Evolutionary conservation across 352 stramenopile species (phyloP).

Genomic region (Phytophthora ramorum): DNA sequence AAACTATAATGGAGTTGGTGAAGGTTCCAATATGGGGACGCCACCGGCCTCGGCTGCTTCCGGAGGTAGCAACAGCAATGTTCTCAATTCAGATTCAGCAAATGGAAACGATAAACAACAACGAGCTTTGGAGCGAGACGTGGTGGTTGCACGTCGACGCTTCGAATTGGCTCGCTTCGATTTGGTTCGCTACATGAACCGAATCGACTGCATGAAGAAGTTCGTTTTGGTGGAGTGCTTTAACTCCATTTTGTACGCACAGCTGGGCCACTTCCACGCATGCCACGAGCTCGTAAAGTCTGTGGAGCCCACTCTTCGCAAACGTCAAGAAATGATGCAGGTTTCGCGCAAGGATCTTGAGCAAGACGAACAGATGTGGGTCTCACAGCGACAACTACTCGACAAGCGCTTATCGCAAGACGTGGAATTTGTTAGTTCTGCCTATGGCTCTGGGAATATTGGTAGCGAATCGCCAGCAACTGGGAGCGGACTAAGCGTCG

Average conservation of each 20-base stretch:
- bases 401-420: slow-evolving; percentile 64
- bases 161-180: slow-evolving; percentile 90
- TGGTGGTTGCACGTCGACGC: slow-evolving; percentile 59
- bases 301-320: slow-evolving; percentile 68
- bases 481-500: slow-evolving; percentile 15
- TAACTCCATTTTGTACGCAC: slow-evolving; percentile 84
- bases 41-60: slow-evolving; percentile 23
- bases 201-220: slow-evolving; percentile 87
- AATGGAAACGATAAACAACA: slow-evolving; percentile 45
- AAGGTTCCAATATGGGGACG: slow-evolving; percentile 24
- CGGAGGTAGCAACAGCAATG: slow-evolving; percentile 29
- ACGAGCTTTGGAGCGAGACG: slow-evolving; percentile 71
- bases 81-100: slow-evolving; percentile 21
- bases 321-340: slow-evolving; percentile 79
- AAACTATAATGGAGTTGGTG: slow-evolving; percentile 19
- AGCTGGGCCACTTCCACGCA: slow-evolving; percentile 81
- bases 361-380: slow-evolving; percentile 81
- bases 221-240: slow-evolving; percentile 86
- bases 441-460: slow-evolving; percentile 1
- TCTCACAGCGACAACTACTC: slow-evolving; percentile 66
- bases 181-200: slow-evolving; percentile 85
- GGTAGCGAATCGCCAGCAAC: slow-evolving; percentile 25
- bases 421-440: slow-evolving; percentile 41
- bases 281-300: slow-evolving; percentile 85
- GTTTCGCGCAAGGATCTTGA: slow-evolving; percentile 70